These are phyloP conservation scores for Tausonia pullulans DNA, from an alignment of 1,284 basidiomycete genomes.

Conservation along the genomic window DNA sequence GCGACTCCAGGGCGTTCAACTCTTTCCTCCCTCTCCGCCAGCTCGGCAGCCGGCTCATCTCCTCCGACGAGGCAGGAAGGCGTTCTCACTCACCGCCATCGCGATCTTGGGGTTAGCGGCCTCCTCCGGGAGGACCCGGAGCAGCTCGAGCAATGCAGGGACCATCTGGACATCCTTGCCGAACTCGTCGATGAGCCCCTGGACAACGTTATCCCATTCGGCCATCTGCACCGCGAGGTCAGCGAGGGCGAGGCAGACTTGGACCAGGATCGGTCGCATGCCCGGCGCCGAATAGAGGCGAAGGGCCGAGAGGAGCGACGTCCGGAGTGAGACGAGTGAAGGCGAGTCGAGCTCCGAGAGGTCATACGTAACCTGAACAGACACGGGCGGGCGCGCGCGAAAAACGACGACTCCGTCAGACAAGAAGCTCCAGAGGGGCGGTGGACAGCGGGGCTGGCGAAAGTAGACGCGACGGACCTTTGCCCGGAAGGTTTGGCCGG, in stretches of 20 bases:
- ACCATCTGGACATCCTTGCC: conserved; percentile 77
- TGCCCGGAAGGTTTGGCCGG: conserved; percentile 88
- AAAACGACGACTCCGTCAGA: not conserved
- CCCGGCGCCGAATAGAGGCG: conserved; percentile 51
- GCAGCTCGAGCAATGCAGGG: conserved; percentile 72
- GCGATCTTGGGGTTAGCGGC: conserved; percentile 76
- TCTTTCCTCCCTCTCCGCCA: not conserved
- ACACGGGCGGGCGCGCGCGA: conserved; percentile 16
- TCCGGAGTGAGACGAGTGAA: conserved; percentile 65
- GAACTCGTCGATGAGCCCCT: conserved; percentile 72
- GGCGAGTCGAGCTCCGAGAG: conserved; percentile 69
- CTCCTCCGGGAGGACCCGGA: conserved; percentile 89
- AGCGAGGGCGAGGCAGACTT: conserved; percentile 79
- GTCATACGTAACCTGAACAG: conserved; percentile 80
- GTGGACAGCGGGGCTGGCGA: not conserved
- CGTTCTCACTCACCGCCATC: conserved; percentile 52
- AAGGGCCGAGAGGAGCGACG: conserved; percentile 74
- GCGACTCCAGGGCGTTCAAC: not conserved
- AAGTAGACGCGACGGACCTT: conserved; percentile 52
- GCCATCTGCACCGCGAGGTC: conserved; percentile 85
- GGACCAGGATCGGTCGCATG: conserved; percentile 75
- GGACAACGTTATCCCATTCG: conserved; percentile 73
- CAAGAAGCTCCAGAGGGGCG: not conserved
- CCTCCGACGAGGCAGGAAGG: not conserved
- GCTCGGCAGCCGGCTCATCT: not conserved